A percentile compares a stretch with the other conserved stretches of the same genome.
These are phyloP conservation scores for Rubus parviflorus DNA, from an alignment of 306 rosid species.

Conservation along the genomic window DNA sequence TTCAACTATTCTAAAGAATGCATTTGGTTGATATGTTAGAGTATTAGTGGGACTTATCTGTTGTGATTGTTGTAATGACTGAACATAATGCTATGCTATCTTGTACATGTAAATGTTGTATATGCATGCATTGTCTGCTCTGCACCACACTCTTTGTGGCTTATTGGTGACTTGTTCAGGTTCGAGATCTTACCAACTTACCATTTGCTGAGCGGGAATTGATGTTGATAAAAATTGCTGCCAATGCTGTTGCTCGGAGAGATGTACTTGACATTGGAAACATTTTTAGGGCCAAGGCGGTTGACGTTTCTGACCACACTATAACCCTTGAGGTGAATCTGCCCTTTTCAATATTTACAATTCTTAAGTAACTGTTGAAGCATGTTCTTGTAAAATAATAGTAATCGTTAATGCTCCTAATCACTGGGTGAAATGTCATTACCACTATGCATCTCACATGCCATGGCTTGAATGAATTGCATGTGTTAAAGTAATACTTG, in stretches of 20 bases:
- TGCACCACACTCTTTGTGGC: background rate
- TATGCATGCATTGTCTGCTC: background rate
- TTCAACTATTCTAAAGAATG: slow-evolving; percentile 24
- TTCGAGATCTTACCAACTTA: slow-evolving; percentile 68
- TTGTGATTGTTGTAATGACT: slow-evolving; percentile 5
- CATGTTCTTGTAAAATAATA: background rate
- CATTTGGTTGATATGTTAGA: slow-evolving; percentile 20
- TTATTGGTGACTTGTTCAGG: slow-evolving; percentile 38
- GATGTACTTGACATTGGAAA: slow-evolving; percentile 85
- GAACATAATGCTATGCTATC: slow-evolving; percentile 7
- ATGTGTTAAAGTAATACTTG: background rate
- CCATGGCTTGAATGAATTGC: background rate
- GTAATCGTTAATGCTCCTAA: background rate
- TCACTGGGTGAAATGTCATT: background rate
- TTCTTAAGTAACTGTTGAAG: background rate
- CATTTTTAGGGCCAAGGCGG: slow-evolving; percentile 78
- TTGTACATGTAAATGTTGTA: background rate
- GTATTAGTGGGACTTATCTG: slow-evolving; percentile 15
- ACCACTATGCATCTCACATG: background rate
- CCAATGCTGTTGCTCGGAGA: slow-evolving; percentile 72
- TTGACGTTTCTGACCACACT: slow-evolving; percentile 83
- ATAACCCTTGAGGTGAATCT: slow-evolving; percentile 74
- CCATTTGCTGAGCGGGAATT: slow-evolving; percentile 89
- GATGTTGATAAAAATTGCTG: slow-evolving; percentile 82
- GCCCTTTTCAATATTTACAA: background rate